phyloP scores from a whole-genome alignment of 768 basidiomycete species.

The Pisolithus sp. region DNA sequence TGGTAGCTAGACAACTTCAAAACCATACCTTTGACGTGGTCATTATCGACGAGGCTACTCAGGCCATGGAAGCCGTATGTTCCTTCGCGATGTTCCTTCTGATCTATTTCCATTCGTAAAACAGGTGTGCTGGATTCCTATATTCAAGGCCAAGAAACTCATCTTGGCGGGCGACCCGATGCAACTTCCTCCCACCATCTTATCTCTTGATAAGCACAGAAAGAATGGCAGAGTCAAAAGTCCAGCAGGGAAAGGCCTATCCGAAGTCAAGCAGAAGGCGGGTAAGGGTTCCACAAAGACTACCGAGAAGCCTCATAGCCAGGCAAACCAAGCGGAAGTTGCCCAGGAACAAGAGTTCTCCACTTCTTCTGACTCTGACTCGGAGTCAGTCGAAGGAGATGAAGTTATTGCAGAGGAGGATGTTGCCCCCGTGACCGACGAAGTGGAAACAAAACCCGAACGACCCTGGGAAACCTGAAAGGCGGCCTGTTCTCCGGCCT shows the following conservation, averaged over 20 bases:
- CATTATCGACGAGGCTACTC: constrained; percentile 97
- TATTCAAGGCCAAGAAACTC: constrained; percentile 85
- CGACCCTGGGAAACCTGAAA: constrained; percentile 6
- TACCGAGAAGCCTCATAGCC: background rate
- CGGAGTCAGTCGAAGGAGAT: constrained; percentile 17
- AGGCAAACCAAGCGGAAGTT: background rate
- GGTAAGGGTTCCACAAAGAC: background rate
- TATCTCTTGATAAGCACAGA: constrained; percentile 51
- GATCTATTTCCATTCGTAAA: background rate
- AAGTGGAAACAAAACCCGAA: constrained; percentile 1
- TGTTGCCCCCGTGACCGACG: background rate
- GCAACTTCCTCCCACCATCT: constrained; percentile 91
- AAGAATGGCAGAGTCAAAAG: constrained; percentile 19
- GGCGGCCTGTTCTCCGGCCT: constrained; percentile 36
- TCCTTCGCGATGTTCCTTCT: background rate
- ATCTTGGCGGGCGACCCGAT: constrained; percentile 92
- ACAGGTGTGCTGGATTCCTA: constrained; percentile 80
- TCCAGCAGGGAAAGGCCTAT: background rate
- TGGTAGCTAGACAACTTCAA: constrained; percentile 74
- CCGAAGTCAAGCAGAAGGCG: background rate
- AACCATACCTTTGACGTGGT: constrained; percentile 83
- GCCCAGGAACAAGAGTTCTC: constrained; percentile 1
- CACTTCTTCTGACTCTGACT: constrained; percentile 10
- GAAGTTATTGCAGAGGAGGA: constrained; percentile 15
- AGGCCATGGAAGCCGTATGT: constrained; percentile 87